Evolutionary conservation across 1,139 yeast genomes (phyloP).

Genomic region (Protomyces gravidus): DNA sequence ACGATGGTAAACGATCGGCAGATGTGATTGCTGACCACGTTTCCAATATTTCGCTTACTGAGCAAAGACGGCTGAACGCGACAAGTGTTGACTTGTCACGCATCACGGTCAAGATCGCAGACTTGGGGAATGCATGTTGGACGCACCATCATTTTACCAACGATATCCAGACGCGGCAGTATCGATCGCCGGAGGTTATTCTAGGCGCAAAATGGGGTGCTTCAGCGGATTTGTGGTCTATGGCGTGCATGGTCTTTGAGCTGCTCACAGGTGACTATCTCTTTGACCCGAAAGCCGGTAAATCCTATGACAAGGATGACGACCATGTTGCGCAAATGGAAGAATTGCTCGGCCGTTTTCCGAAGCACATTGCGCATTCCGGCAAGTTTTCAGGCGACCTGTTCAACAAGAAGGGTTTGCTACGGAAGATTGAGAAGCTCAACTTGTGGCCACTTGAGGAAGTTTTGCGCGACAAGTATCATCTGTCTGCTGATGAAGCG

Average conservation of each 20-base stretch:
- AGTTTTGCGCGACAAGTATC: conserved; percentile 70
- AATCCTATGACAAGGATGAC: conserved; percentile 62
- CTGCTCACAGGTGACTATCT: conserved; percentile 77
- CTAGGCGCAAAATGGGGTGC: conserved; percentile 76
- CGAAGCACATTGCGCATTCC: conserved; percentile 50
- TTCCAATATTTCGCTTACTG: conserved; percentile 9
- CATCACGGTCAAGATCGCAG: conserved; percentile 67
- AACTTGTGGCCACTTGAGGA: conserved; percentile 65
- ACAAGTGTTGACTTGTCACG: conserved; percentile 7
- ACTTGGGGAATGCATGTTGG: conserved; percentile 83
- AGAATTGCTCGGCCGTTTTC: conserved; percentile 63
- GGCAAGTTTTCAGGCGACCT: conserved; percentile 54
- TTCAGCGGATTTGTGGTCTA: conserved; percentile 76
- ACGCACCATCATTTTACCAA: conserved; percentile 67
- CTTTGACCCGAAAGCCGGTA: conserved; percentile 72
- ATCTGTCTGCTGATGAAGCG: conserved; percentile 54
- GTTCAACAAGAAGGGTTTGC: conserved; percentile 53
- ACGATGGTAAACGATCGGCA: neutral
- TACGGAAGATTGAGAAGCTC: conserved; percentile 58
- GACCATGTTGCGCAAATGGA: conserved; percentile 83
- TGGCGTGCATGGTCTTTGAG: conserved; percentile 77
- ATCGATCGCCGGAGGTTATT: conserved; percentile 74
- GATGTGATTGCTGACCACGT: conserved; percentile 19
- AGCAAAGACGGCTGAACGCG: neutral
- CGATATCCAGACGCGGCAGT: conserved; percentile 82